Evolutionary conservation across 208 protist species (phyloP), one percentile per base, ranked within the genome.

Genomic region (Herpetomonas samuelpessoai): DNA sequence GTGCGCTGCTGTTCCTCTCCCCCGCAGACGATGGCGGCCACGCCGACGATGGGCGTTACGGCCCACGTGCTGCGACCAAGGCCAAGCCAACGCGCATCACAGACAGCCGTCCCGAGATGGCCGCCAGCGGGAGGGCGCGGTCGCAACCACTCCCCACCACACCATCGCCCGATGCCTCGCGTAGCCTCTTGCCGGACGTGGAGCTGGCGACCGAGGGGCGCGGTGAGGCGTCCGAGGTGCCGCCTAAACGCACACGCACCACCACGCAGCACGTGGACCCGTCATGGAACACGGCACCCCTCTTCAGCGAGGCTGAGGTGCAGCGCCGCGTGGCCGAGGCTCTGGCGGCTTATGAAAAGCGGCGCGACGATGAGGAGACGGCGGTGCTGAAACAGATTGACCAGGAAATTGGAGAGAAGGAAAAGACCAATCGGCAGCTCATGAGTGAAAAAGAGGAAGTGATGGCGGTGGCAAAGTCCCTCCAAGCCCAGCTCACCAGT

Each of bases 281-380:
- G n/a, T n/a, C n/a, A n/a, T n/a, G n/a, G n/a, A n/a, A n/a, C n/a
- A n/a, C 44, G 38, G 57, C 27, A 22, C 49, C 45, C n/a, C 55
- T 79, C 21, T 79, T 81, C 25, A 78, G 73, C 0, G 72, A 80
- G 18, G 60, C 54, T 2, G 74, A 82, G 30, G 57, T 92, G 58
- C 28, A 62, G 24, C n/a, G 39, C 14, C 62, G 52, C 21, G 55
- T 90, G 19, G 10, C 47, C 10, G 68, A 56, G 28, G 68, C 76
- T 14, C 65, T 92, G 4, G 69, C 65, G 21, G 65, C 66, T 18
- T 92, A 92, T 47, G 80, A 90, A 38, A 65, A 71, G 49, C 54
- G 65, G 57, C 71, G 86, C 10, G 82, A 93, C 65, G 71, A 73
- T 6, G 86, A 90, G 59, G 86, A 93, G 62, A 78, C 82, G 41